A percentile compares a stretch with the other conserved stretches of the same genome.
Evolutionary conservation across 768 basidiomycete species (phyloP).

Genomic region (Megacollybia marginata): DNA sequence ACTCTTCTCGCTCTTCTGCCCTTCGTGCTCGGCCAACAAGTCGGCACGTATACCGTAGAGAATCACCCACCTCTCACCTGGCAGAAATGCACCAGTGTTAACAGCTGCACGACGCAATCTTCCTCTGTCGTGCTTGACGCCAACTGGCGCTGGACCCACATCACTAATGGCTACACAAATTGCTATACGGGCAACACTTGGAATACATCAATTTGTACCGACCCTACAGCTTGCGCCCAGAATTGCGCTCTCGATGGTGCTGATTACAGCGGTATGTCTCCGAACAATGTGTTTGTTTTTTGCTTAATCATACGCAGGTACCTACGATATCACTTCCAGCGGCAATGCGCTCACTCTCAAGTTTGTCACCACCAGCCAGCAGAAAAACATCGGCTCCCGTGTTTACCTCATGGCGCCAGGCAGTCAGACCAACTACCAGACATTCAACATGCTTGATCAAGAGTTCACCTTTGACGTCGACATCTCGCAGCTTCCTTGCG

Average conservation of each 20-base stretch:
- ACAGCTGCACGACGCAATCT: slow-evolving; percentile 25
- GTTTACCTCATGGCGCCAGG: slow-evolving; percentile 40
- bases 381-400: slow-evolving; percentile 33
- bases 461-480: slow-evolving; percentile 61
- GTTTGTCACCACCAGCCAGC: slow-evolving; percentile 28
- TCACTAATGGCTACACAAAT: slow-evolving; percentile 34
- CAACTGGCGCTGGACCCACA: too few relatives aligned
- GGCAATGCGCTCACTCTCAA: slow-evolving; percentile 41
- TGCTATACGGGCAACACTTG: slow-evolving; percentile 54
- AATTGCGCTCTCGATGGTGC: slow-evolving; percentile 39
- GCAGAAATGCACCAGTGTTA: neutral
- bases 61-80: neutral
- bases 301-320: too few relatives aligned
- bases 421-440: slow-evolving; percentile 35
- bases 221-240: slow-evolving; percentile 36
- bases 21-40: neutral
- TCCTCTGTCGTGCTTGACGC: slow-evolving; percentile 41
- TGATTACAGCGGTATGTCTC: slow-evolving; percentile 36
- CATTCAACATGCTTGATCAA: slow-evolving; percentile 41
- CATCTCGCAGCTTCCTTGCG: too few relatives aligned
- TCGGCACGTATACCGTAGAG: neutral
- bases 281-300: slow-evolving; percentile 8
- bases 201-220: slow-evolving; percentile 44
- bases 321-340: slow-evolving; percentile 45
- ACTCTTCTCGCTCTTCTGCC: neutral